A percentile compares a stretch with the other conserved stretches of the same genome.
Evolutionary conservation across 2,329 filamentous ascomycete genomes (phyloP).

Genomic region (Cladosporium austrohemisphaericum): DNA sequence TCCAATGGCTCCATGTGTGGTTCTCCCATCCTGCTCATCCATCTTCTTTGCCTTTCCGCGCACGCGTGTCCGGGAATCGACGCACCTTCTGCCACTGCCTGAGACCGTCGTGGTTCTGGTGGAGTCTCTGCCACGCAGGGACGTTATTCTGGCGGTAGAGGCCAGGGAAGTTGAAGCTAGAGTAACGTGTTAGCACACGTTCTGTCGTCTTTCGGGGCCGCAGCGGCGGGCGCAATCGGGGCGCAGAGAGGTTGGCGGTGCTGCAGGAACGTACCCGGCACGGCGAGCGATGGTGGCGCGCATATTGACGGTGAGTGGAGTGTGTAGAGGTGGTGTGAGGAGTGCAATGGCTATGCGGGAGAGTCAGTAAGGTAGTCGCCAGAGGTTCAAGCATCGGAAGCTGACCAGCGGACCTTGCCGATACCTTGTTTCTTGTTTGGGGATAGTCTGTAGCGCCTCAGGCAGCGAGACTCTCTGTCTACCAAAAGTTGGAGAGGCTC

Average conservation of each 20-base stretch:
- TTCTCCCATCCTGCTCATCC: not conserved
- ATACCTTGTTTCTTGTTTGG: no score
- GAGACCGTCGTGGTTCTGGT: slow-evolving; percentile 69
- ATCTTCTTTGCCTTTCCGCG: not conserved
- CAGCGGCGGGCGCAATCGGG: not conserved
- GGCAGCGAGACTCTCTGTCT: not conserved
- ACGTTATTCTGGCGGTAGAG: slow-evolving; percentile 74
- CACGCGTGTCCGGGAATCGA: not conserved
- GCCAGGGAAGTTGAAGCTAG: slow-evolving; percentile 29
- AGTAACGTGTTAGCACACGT: slow-evolving; percentile 5
- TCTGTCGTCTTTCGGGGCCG: not conserved
- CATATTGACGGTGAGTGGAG: slow-evolving; percentile 20
- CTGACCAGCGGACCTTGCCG: no score
- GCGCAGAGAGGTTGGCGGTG: not conserved
- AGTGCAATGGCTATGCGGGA: slow-evolving; percentile 2
- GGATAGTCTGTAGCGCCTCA: not conserved
- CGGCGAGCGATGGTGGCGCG: slow-evolving; percentile 38
- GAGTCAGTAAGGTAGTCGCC: not conserved
- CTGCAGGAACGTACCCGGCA: slow-evolving; percentile 40
- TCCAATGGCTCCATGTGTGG: not conserved
- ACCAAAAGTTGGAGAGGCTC: slow-evolving; percentile 4
- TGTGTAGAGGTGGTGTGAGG: not conserved
- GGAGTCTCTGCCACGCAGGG: slow-evolving; percentile 68
- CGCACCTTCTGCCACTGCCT: slow-evolving; percentile 73
- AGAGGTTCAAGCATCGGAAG: not conserved